phyloP scores from a whole-genome alignment of 345 rosid genomes.

The Toxicodendron radicans region DNA sequence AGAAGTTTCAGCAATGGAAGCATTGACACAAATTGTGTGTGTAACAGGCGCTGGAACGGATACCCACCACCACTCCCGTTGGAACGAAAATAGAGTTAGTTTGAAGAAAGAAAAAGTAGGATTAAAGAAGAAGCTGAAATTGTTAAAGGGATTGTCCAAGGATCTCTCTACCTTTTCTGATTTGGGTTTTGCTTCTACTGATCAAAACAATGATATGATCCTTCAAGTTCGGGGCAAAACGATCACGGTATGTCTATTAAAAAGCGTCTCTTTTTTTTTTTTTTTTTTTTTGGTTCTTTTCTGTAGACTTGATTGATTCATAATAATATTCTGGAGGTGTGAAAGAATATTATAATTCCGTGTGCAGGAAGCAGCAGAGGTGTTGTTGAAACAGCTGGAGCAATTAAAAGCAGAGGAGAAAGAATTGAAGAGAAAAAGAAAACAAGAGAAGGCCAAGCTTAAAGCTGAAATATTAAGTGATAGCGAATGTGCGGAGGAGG shows the following conservation, averaged over 20 bases:
- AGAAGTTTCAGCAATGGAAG: slow-evolving; percentile 13
- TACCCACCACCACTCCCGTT: neutral
- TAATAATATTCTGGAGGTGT: neutral
- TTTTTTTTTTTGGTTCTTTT: neutral
- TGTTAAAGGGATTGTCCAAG: slow-evolving; percentile 43
- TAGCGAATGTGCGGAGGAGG: slow-evolving; percentile 50
- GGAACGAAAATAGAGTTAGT: neutral
- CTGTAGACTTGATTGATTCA: neutral
- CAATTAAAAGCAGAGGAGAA: slow-evolving; percentile 59
- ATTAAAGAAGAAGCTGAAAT: slow-evolving; percentile 49
- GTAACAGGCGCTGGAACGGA: slow-evolving; percentile 15
- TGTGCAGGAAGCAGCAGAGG: slow-evolving; percentile 62
- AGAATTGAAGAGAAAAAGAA: slow-evolving; percentile 48
- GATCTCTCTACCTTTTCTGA: slow-evolving; percentile 40
- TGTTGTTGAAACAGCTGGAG: slow-evolving; percentile 46
- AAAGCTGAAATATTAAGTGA: slow-evolving; percentile 48
- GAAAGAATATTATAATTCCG: neutral
- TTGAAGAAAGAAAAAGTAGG: slow-evolving; percentile 38
- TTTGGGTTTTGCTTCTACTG: slow-evolving; percentile 36
- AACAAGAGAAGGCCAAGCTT: slow-evolving; percentile 48
- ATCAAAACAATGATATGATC: slow-evolving; percentile 30
- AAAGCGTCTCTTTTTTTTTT: neutral
- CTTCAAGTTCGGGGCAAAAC: slow-evolving; percentile 39
- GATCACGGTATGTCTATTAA: slow-evolving; percentile 39
- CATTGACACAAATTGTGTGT: slow-evolving; percentile 9